Evolutionary conservation across 306 rosid species (phyloP), one percentile per base, ranked within the genome.

Genomic region (Purshia tridentata): DNA sequence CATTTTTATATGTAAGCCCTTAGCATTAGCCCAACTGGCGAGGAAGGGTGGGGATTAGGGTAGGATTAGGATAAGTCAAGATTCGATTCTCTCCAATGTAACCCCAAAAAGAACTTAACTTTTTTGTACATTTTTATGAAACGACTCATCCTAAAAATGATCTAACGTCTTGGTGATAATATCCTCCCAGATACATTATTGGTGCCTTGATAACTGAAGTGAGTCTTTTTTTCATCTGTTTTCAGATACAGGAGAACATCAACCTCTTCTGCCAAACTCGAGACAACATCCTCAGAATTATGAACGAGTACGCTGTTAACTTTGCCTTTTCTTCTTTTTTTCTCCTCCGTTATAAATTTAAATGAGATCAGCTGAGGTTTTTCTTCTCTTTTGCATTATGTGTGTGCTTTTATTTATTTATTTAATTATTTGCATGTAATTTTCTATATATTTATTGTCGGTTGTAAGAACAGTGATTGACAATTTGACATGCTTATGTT

Each of bases 221-320:
- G 47, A 19, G 14, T 18, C 0, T 50, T 75, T 57, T 9, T 63
- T 70, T 67, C 65, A 23, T 79, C 74, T 75, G 45, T 76, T 85
- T 81, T 70, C 90, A 93, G 98, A 74, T 93, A 70, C 96, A 85
- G 67, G 98, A 93, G 1, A 93, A 89, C 73, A 52, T 89, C 79
- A 84, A 83, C 75, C 98, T 93, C 78, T 85, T 93, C 78, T 86
- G 94, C 83, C 98, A 89, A 84, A 77, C 88, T 40, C 91, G 97
- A 39, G 94, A 89, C 16, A 93, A 88, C 88, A 85, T 93, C 82
- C 72, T 86, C 70, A 89, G 86, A 79, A 89, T 91, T 22, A 86
- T 91, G 93, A 91, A 84, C 14, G 96, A 89, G 98, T 93, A 88
- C 53, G 98, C 82, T 71, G 19, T 66, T 48, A 49, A 50, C 76